phyloP scores from a whole-genome alignment of 2,329 filamentous ascomycete genomes.

The Atkinsonella hypoxylon region DNA sequence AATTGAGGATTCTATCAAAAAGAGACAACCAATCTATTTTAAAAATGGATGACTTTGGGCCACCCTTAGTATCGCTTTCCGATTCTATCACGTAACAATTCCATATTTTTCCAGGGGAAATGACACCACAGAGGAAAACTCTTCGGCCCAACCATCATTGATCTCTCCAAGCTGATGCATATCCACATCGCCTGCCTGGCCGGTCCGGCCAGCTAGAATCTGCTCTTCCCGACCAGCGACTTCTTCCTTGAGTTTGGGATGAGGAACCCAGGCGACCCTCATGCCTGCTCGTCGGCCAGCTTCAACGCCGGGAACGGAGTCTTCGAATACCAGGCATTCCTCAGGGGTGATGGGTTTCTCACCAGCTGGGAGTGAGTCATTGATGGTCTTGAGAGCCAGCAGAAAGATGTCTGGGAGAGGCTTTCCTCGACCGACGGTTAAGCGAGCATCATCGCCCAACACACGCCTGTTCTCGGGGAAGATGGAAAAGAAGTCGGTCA shows the following conservation, averaged over 20 bases:
- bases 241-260: constrained; percentile 64
- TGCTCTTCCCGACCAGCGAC: constrained; percentile 65
- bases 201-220: constrained; percentile 73
- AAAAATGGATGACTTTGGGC: background rate
- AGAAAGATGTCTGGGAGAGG: constrained; percentile 91
- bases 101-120: constrained; percentile 50
- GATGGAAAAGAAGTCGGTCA: constrained; percentile 44
- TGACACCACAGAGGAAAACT: constrained; percentile 34
- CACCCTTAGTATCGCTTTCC: background rate
- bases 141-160: constrained; percentile 50
- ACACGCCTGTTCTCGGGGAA: constrained; percentile 65
- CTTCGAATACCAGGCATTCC: constrained; percentile 94
- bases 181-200: constrained; percentile 48
- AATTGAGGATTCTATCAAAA: background rate
- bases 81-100: constrained; percentile 29
- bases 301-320: constrained; percentile 87
- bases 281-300: constrained; percentile 83
- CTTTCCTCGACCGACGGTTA: constrained; percentile 74
- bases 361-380: constrained; percentile 53
- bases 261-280: constrained; percentile 88
- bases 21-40: background rate
- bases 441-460: constrained; percentile 72
- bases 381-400: constrained; percentile 74
- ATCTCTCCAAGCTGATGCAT: constrained; percentile 43
- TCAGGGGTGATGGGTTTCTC: constrained; percentile 59